Percentiles rank a stretch among this genome's conserved stretches.
These are phyloP conservation scores for Ambrosiella cleistominuta DNA, from an alignment of 2,329 filamentous ascomycete species.

Conservation along the genomic window DNA sequence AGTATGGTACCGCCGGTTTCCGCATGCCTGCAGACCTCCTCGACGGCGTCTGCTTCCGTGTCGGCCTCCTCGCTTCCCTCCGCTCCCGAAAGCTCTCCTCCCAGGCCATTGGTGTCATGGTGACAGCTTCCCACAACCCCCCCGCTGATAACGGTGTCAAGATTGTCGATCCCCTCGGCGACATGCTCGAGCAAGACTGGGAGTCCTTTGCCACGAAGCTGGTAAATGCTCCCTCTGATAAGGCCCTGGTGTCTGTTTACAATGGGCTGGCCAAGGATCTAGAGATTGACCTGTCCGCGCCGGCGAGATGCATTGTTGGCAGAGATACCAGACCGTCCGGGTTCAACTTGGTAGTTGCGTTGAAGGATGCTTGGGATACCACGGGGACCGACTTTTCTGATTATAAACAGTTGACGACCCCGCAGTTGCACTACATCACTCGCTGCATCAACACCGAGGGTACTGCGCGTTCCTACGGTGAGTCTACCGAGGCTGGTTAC, in stretches of 20 bases:
- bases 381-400: conserved; percentile 60
- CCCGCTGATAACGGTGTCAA: conserved; percentile 84
- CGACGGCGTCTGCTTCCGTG: conserved; percentile 80
- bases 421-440: conserved; percentile 94
- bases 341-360: conserved; percentile 59
- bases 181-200: conserved; percentile 96
- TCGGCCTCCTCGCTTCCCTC: conserved; percentile 74
- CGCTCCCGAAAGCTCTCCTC: conserved; percentile 79
- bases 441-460: conserved; percentile 87
- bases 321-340: conserved; percentile 89
- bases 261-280: conserved; percentile 56
- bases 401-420: conserved; percentile 83
- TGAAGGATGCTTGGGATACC: conserved; percentile 63
- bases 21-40: conserved; percentile 62
- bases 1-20: conserved; percentile 51
- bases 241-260: conserved; percentile 61
- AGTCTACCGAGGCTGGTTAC: conserved; percentile 78
- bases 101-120: conserved; percentile 90
- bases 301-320: conserved; percentile 72
- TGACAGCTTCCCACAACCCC: conserved; percentile 86
- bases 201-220: conserved; percentile 75
- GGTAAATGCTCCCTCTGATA: conserved; percentile 65
- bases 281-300: conserved; percentile 52
- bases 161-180: conserved; percentile 91
- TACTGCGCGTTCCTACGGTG: conserved; percentile 72